Percentiles rank a stretch among this genome's conserved stretches.
Conservation (phyloP, 129 eudicot species). For the Smallanthus sonchifolius region DNA sequence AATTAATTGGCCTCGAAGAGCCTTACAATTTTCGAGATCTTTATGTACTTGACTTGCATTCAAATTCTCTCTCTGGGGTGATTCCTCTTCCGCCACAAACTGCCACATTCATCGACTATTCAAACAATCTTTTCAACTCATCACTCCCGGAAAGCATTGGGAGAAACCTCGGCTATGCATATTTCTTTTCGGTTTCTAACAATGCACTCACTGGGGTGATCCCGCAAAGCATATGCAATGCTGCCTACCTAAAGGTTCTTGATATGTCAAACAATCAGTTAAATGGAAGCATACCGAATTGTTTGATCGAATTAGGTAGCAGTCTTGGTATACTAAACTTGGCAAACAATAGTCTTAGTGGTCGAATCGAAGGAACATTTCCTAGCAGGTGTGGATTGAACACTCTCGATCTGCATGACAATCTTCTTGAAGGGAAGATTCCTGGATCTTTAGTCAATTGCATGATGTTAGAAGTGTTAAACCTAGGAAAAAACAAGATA, state of each 20-base stretch:
- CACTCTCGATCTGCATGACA: constrained; percentile 51
- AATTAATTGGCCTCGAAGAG: constrained; percentile 25
- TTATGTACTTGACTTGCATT: constrained; percentile 50
- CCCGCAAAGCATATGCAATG: constrained; percentile 48
- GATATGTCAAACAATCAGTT: constrained; percentile 49
- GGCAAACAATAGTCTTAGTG: constrained; percentile 34
- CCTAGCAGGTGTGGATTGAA: constrained; percentile 35
- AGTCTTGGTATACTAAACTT: constrained; percentile 46
- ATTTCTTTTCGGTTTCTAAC: constrained; percentile 49
- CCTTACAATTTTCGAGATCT: constrained; percentile 21
- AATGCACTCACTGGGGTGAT: constrained; percentile 47
- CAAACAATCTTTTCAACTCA: constrained; percentile 48
- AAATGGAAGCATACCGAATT: constrained; percentile 40
- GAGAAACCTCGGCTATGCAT: not conserved
- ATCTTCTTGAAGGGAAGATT: constrained; percentile 39
- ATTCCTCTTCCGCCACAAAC: constrained; percentile 40
- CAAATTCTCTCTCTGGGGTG: constrained; percentile 42
- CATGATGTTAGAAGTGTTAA: constrained; percentile 44
- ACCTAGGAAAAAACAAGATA: constrained; percentile 46
- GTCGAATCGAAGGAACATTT: constrained; percentile 32
- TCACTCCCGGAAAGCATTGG: constrained; percentile 38
- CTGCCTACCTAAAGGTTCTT: constrained; percentile 41
- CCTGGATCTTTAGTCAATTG: constrained; percentile 47
- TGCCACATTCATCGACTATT: constrained; percentile 48
- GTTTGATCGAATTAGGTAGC: constrained; percentile 30